phyloP scores from a whole-genome alignment of 192 early-diverging fungal species.

The Mortierella alpina region DNA sequence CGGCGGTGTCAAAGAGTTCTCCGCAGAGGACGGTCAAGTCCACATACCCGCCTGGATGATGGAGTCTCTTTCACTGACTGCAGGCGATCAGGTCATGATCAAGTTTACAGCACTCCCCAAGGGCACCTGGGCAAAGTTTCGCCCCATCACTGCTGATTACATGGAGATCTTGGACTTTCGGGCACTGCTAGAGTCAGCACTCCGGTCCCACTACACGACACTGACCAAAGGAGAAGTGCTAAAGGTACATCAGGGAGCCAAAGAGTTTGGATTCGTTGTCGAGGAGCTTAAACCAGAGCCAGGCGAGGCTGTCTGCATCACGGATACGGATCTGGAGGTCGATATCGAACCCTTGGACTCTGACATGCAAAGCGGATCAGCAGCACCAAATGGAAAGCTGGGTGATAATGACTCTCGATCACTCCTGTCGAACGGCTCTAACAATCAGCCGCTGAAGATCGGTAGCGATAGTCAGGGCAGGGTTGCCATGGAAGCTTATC shows the following conservation, averaged over 20 bases:
- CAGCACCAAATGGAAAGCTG: not conserved
- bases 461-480: conserved; percentile 22
- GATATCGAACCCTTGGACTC: conserved; percentile 71
- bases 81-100: conserved; percentile 61
- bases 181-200: conserved; percentile 72
- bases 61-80: conserved; percentile 49
- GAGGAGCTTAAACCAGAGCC: conserved; percentile 71
- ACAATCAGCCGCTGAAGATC: conserved; percentile 24
- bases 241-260: conserved; percentile 62
- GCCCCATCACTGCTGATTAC: conserved; percentile 64
- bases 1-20: conserved; percentile 83
- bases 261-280: conserved; percentile 67
- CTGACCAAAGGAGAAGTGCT: conserved; percentile 75
- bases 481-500: conserved; percentile 22
- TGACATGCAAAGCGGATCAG: conserved; percentile 14
- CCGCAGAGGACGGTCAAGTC: conserved; percentile 59
- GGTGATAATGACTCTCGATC: not conserved
- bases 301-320: conserved; percentile 69
- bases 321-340: conserved; percentile 85
- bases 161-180: conserved; percentile 69
- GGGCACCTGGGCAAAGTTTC: conserved; percentile 73
- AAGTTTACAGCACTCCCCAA: conserved; percentile 70
- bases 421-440: conserved; percentile 14
- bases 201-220: conserved; percentile 74
- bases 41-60: conserved; percentile 69